phyloP scores from a whole-genome alignment of 805 yeast species.

The Metschnikowia kofuensis region DNA sequence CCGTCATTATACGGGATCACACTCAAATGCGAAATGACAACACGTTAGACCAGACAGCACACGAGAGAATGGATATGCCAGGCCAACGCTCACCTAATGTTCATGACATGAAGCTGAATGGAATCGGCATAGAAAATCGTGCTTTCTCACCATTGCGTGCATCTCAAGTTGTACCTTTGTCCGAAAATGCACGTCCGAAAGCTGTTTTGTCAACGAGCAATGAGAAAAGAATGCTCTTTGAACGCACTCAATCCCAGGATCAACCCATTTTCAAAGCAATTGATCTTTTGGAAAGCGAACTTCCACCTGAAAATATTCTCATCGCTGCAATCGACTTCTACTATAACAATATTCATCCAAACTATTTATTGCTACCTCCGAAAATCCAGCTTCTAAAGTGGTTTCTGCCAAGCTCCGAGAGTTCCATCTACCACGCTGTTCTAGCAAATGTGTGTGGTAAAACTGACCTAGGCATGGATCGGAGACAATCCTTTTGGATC shows the following conservation, averaged over 20 bases:
- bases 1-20: too few species aligned
- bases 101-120: too few species aligned
- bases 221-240: not conserved
- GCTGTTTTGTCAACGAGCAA: not conserved
- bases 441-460: conserved; percentile 21
- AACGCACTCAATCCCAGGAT: not conserved
- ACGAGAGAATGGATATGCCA: too few species aligned
- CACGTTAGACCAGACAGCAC: too few species aligned
- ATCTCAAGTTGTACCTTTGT: not conserved
- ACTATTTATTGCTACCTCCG: conserved; percentile 21
- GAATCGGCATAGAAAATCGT: too few species aligned
- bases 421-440: conserved; percentile 26
- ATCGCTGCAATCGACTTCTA: conserved; percentile 22
- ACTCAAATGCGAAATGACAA: too few species aligned
- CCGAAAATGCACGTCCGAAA: not conserved
- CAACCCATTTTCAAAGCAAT: not conserved
- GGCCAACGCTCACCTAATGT: too few species aligned
- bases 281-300: conserved; percentile 21
- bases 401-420: conserved; percentile 20
- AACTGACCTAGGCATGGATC: conserved; percentile 3
- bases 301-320: conserved; percentile 24
- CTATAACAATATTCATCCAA: conserved; percentile 22
- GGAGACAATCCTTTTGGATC: conserved; percentile 25
- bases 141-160: not conserved
- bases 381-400: conserved; percentile 19